Conservation (phyloP, 768 basidiomycete species). For the Cystobasidiopsis lactophilus region DNA sequence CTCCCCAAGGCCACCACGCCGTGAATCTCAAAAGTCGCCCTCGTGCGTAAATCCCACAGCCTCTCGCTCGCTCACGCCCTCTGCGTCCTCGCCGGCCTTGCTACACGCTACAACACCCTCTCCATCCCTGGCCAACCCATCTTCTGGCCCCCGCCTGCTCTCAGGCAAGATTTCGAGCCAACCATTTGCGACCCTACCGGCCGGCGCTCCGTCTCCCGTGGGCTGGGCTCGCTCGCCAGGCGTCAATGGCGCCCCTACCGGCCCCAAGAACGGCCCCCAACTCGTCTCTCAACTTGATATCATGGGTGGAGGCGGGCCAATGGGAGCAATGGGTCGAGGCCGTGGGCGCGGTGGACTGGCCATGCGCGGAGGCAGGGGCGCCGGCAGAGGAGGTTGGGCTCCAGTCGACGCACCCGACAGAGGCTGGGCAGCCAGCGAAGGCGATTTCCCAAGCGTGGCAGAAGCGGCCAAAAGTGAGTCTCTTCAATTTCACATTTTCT, state of each 20-base stretch:
- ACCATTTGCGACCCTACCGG: not conserved
- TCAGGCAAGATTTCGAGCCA: slow-evolving; percentile 17
- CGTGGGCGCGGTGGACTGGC: not conserved
- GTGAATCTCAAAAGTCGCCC: too few species aligned
- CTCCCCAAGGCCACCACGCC: too few species aligned
- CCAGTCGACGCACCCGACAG: not conserved
- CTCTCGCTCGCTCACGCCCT: too few species aligned
- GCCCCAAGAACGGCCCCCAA: not conserved
- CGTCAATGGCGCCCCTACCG: not conserved
- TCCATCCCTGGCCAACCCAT: not conserved
- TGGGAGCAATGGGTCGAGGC: not conserved
- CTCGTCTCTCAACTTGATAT: not conserved
- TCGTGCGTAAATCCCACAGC: too few species aligned
- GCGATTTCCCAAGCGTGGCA: slow-evolving; percentile 88
- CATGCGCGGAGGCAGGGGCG: not conserved
- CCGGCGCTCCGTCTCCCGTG: not conserved
- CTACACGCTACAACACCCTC: too few species aligned
- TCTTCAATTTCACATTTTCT: too few species aligned
- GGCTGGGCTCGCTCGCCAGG: not conserved
- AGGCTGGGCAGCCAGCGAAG: slow-evolving; percentile 15
- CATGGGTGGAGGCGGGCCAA: not conserved
- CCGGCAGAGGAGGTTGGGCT: not conserved
- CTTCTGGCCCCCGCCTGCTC: slow-evolving; percentile 17
- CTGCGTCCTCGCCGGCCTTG: too few species aligned
- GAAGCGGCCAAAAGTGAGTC: slow-evolving; percentile 68